Base-by-base conservation (phyloP, 345 rosid species). In the Bretschneidera sinensis region DNA sequence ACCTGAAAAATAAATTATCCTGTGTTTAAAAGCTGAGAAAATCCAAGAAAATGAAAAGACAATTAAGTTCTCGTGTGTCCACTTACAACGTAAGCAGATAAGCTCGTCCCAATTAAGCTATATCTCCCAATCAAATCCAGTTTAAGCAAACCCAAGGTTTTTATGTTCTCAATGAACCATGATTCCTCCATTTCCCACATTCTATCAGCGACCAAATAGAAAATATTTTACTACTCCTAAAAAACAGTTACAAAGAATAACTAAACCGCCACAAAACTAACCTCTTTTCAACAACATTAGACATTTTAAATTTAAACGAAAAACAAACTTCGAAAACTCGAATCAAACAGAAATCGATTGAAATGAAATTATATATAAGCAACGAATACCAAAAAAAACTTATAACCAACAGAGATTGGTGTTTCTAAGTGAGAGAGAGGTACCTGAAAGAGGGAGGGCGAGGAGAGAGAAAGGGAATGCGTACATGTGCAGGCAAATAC, bases 401-500 rank as follows among this genome's bases (percentile, higher is more conserved):
- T 9, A 9, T 9, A 21, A 18, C 43, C 4, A n/a, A 9, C 21
- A 54, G 34, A 33, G 8, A 51, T 17, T 31, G 25, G 43, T 18
- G 5, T 28, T 8, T 28, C 33, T 28, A 3, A 50, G 55, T 17
- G 24, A 35, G 28, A 52, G 20, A 15, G 43, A 20, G 14, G 43
- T 35, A 52, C 54, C 58, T 39, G 51, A 49, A n/a, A 48, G 53
- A 51, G 0, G 57, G 50, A 10, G 52, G 45, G n/a, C 21, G 55
- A 49, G 1, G 51, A 53, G 15, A 31, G 52, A 24, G 34, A 33
- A 9, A 35, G 15, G 43, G 24, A 31, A 57, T 47, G 67, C 55
- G 54, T 48, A 60, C 53, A 68, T 55, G 60, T 56, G 66, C 18
- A 60, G 19, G 56, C 18, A 22, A 59, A 47, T 43, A 45, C 5